Base-by-base conservation (phyloP, 1,284 basidiomycete species). In the Leccinum subatratum region DNA sequence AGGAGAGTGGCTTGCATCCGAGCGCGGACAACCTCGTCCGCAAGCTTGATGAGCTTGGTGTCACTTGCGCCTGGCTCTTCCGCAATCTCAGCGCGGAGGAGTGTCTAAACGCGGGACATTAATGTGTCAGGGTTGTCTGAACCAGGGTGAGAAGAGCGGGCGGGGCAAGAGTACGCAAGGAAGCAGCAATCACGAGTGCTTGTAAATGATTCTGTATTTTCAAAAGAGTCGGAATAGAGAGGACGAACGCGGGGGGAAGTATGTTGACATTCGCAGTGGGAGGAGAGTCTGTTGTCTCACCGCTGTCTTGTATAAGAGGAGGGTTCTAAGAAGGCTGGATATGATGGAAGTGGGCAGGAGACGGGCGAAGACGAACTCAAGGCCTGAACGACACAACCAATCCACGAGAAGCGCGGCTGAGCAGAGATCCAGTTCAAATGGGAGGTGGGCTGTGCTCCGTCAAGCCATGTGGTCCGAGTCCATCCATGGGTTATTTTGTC, bases 191-290 rank as follows among this genome's bases (percentile, higher is more conserved):
- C 28, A 89, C 80, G 25, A 91, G 79, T 1, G 88, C 89, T 72
- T 92, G 91, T 7, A 92, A 74, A 68, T 83, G 82, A 71, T 92
- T 91, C 73, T 92, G 90, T 16, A 86, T 72, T 69, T 81, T 81
- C 62, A 89, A 74, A 1, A 92, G 79, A 5, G 80, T 72, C 1
- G 85, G 84, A 2, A 79, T 72, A 2, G 80, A 79, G 72, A 90
- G 85, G 70, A 89, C 83, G 68, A 92, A 83, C 18, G 84, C 80
- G 1, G 88, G 84, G 3, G 90, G 87, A 18, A 91, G 79, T 3
- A 67, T 62, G 68, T 88, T 85, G 54, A 66, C 66, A 20, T 30
- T 30, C 20, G 48, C 12, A 14, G 64, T 64, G 8, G 66, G 57
- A 63, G 62, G 65, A 7, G 64, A 56, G 16, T 74, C 70, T 56